These are phyloP conservation scores for Reutealis trisperma DNA, from an alignment of 345 rosid genomes.

Conservation along the genomic window DNA sequence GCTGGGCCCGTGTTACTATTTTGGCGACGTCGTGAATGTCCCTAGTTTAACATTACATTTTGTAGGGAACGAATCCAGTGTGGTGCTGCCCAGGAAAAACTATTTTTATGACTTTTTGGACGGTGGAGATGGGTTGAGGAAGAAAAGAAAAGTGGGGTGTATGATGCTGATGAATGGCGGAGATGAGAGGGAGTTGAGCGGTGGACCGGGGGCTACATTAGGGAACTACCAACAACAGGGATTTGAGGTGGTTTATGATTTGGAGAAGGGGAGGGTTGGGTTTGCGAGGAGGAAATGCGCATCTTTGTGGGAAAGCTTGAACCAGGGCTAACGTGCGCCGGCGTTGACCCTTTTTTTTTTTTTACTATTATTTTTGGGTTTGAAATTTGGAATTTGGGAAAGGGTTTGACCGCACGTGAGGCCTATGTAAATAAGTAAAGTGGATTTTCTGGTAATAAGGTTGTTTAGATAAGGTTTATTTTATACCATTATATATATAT, in stretches of 20 bases:
- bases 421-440: slow-evolving; percentile 3
- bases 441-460: background rate
- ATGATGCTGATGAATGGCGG: slow-evolving; percentile 95
- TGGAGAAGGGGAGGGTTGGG: slow-evolving; percentile 72
- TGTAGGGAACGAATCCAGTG: slow-evolving; percentile 68
- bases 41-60: slow-evolving; percentile 65
- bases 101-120: slow-evolving; percentile 77
- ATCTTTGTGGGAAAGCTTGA: slow-evolving; percentile 75
- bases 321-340: slow-evolving; percentile 37
- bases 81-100: slow-evolving; percentile 74
- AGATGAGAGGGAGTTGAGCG: slow-evolving; percentile 64
- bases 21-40: slow-evolving; percentile 41
- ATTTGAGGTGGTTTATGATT: slow-evolving; percentile 86
- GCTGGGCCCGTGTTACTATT: slow-evolving; percentile 70
- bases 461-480: background rate
- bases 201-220: slow-evolving; percentile 77
- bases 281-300: slow-evolving; percentile 85
- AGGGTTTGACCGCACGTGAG: slow-evolving; percentile 12
- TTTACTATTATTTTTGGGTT: background rate
- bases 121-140: slow-evolving; percentile 46
- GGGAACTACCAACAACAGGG: slow-evolving; percentile 98
- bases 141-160: slow-evolving; percentile 68
- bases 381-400: background rate
- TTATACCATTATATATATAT: too few relatives aligned
- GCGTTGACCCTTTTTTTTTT: slow-evolving; percentile 8